A percentile compares a stretch with the other conserved stretches of the same genome.
Evolutionary conservation across 2,329 filamentous ascomycete genomes (phyloP).

Genomic region (Neobulgaria alba): DNA sequence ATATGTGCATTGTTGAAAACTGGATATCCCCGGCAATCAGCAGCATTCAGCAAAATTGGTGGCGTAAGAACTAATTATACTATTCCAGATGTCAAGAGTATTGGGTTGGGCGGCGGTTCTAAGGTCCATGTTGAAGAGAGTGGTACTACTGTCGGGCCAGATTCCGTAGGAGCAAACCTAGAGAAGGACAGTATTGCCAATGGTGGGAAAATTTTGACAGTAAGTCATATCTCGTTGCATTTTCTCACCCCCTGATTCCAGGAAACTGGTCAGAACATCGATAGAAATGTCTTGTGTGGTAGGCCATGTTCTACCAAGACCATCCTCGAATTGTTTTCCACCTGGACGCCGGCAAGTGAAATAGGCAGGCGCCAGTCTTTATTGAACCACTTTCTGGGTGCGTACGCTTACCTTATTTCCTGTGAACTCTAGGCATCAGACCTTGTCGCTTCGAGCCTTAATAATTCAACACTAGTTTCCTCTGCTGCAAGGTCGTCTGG

Average conservation of each 20-base stretch:
- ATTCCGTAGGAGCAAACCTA: constrained; percentile 45
- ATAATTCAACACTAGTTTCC: too few relatives aligned
- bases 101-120: constrained; percentile 49
- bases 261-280: too few relatives aligned
- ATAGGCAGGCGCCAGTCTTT: too few relatives aligned
- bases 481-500: constrained; percentile 11
- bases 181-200: constrained; percentile 41
- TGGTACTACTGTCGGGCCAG: constrained; percentile 47
- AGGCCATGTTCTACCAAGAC: too few relatives aligned
- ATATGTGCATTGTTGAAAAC: constrained; percentile 48
- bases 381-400: too few relatives aligned
- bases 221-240: constrained; percentile 41
- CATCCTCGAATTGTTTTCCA: too few relatives aligned
- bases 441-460: too few relatives aligned
- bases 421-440: too few relatives aligned
- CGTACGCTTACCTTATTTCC: too few relatives aligned
- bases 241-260: too few relatives aligned
- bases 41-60: constrained; percentile 48
- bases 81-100: constrained; percentile 46
- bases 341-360: too few relatives aligned
- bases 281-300: too few relatives aligned
- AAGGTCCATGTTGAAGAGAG: constrained; percentile 33
- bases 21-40: constrained; percentile 51
- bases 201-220: constrained; percentile 43
- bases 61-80: constrained; percentile 52